phyloP scores from a whole-genome alignment of 257 asterid species.

The Asclepias syriaca region DNA sequence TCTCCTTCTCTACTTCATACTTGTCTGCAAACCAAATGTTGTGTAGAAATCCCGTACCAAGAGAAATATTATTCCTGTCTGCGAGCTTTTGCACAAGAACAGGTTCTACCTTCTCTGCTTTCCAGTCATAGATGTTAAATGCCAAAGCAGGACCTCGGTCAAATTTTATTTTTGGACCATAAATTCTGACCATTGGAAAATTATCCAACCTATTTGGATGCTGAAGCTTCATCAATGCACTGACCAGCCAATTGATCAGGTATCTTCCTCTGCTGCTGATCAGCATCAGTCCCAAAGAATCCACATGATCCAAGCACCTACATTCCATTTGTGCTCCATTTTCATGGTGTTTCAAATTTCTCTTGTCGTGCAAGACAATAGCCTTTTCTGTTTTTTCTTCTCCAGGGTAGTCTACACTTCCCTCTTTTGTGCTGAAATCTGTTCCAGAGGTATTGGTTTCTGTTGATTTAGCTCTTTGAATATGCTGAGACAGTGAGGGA shows the following conservation, averaged over 20 bases:
- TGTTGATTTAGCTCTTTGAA: neutral
- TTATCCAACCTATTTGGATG: constrained; percentile 76
- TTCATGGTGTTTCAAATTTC: constrained; percentile 1
- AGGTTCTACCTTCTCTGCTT: constrained; percentile 77
- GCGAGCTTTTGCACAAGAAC: constrained; percentile 86
- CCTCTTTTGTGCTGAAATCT: constrained; percentile 11
- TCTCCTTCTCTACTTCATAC: constrained; percentile 42
- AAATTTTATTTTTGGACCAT: constrained; percentile 83
- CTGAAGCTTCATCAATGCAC: constrained; percentile 63
- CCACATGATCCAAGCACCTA: constrained; percentile 77
- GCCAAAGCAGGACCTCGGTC: constrained; percentile 89
- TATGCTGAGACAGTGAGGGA: constrained; percentile 13
- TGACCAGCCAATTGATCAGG: constrained; percentile 80
- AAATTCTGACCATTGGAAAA: constrained; percentile 61
- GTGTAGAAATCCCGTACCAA: constrained; percentile 53
- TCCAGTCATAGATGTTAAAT: constrained; percentile 79
- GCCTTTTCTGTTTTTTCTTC: constrained; percentile 16
- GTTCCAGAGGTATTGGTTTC: constrained; percentile 8
- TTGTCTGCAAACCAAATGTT: constrained; percentile 59
- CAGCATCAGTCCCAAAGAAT: constrained; percentile 58
- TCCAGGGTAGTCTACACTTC: constrained; percentile 6
- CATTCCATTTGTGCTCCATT: constrained; percentile 29
- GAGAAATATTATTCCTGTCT: constrained; percentile 61
- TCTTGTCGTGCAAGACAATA: neutral
- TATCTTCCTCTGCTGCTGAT: constrained; percentile 64